Evolutionary conservation across 2,329 filamentous ascomycete species (phyloP), one percentile per base, ranked within the genome.

Genomic region (Pestalotiopsis sp.): DNA sequence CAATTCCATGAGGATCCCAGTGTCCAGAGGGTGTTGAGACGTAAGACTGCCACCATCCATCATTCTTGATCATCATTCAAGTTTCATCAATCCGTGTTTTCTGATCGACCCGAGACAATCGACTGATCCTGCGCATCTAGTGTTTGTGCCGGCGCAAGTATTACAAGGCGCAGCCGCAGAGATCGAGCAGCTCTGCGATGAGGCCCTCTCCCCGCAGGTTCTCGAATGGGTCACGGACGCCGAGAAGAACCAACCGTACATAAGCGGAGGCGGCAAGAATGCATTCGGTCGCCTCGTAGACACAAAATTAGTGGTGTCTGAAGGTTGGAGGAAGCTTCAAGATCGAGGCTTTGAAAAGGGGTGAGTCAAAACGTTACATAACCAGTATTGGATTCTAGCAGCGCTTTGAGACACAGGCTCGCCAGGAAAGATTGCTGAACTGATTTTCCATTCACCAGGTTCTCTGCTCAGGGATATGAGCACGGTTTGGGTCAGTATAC

Each of bases 281-380:
- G 86, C 87, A 0, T 92, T 92, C 76, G 90, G 91, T 1, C 82
- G 83, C 65, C 86, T 86, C 11, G 68, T 71, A 64, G 85, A 81
- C 6, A 86, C 87, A 61, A 85, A 89, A 41, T 80, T 93, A 1
- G 83, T 92, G 45, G 91, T 90, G 0, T 85, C 86, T 0, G 86
- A 91, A 71, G 91, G 92, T 36, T 94, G 92, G 92, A 83, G 85
- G 52, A 81, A 84, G 56, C 81, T 92, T 2, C 89, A 91, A 72
- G 82, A 84, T 1, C 87, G 90, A 72, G 89, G 89, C 0, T 84
- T 87, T 17, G 77, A 81, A 39, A 86, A 87, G 70, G 90, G 90
- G 75, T 79, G 66, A 57, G 63, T 69, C 66, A 31, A 59, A 3
- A 9, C 4, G 45, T 20, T 52, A n/a, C 4, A 59, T 12, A 5